These are phyloP conservation scores for Bonia amplexicaulis DNA, from an alignment of 176 grass and related monocot genomes.

Conservation along the genomic window DNA sequence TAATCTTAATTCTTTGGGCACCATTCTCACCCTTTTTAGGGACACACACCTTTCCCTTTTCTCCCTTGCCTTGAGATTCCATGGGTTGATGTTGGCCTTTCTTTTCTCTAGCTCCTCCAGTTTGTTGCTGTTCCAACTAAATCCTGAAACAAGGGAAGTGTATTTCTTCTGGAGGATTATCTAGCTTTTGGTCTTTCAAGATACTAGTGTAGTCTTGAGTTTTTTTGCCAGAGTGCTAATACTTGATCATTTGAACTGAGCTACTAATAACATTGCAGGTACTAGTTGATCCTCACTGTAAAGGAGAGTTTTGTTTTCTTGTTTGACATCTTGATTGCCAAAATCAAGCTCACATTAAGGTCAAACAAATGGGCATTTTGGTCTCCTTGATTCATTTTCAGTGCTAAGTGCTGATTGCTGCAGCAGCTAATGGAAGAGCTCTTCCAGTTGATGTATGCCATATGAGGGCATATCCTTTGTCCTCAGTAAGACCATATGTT, in stretches of 20 bases:
- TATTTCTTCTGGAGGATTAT: slow-evolving; percentile 11
- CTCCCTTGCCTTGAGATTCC: slow-evolving; percentile 2
- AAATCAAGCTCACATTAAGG: slow-evolving; percentile 45
- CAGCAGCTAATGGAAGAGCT: slow-evolving; percentile 7
- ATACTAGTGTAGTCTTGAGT: slow-evolving; percentile 16
- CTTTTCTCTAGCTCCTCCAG: slow-evolving; percentile 17
- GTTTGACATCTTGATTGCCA: slow-evolving; percentile 47
- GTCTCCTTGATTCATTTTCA: slow-evolving; percentile 16
- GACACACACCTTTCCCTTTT: background rate
- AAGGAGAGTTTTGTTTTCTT: slow-evolving; percentile 45
- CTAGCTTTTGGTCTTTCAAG: slow-evolving; percentile 5
- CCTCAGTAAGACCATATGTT: slow-evolving; percentile 34
- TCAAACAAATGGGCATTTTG: slow-evolving; percentile 40
- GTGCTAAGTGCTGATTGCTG: slow-evolving; percentile 22
- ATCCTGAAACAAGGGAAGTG: background rate
- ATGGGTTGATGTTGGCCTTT: slow-evolving; percentile 9
- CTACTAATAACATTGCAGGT: slow-evolving; percentile 55
- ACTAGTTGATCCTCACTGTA: slow-evolving; percentile 36
- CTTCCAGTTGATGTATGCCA: slow-evolving; percentile 24
- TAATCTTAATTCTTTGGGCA: slow-evolving; percentile 16
- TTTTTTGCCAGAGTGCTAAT: slow-evolving; percentile 3
- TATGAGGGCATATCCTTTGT: slow-evolving; percentile 23
- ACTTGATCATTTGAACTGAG: slow-evolving; percentile 36
- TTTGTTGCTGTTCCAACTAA: slow-evolving; percentile 16
- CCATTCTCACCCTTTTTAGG: background rate